Evolutionary conservation across 768 basidiomycete genomes (phyloP), one percentile per base, ranked within the genome.

Genomic region (Lactarius trivialis): DNA sequence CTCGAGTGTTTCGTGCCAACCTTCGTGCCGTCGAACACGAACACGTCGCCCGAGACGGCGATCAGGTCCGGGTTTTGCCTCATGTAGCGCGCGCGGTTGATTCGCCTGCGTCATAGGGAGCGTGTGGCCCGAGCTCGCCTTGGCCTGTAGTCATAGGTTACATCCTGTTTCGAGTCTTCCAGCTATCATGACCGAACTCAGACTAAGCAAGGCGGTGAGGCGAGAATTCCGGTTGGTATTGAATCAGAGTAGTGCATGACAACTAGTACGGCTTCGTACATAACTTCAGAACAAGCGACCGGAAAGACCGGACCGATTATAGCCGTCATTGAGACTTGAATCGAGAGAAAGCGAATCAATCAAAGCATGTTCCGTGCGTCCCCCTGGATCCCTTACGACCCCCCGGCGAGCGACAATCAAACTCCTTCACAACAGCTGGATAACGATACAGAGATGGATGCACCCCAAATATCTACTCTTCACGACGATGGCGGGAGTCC

Each of bases 41-140:
- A 77, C 3, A 98, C 92, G 65, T 97, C 92, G 15, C 96, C 97
- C 7, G 83, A 85, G 8, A 93, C 83, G 24, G 94, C 97, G 67
- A 99, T 90, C 67, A 99, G 75, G 75, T 98, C 92, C 2, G 94
- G 91, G 71, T 98, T 99, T 75, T 98, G 96, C 7, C 97, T 96
- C 95, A 98, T 98, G 74, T 98, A 99, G 56, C 97, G 85, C 63
- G 97, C 97, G 49, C 94, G 80, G 75, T 99, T 99, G 70, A 98
- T 73, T 99, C 97, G 45, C 93, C 92, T 4, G 82, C 81, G 73
- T 99, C n/a, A n/a, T n/a, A n/a, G n/a, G n/a, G n/a, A n/a, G n/a
- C n/a, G n/a, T n/a, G n/a, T n/a, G n/a, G n/a, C n/a, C n/a, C n/a
- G n/a, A n/a, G n/a, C n/a, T n/a, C n/a, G n/a, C n/a, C n/a, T n/a